These are phyloP conservation scores for Meira miltonrushii DNA, from an alignment of 1,284 basidiomycete genomes.

Conservation along the genomic window DNA sequence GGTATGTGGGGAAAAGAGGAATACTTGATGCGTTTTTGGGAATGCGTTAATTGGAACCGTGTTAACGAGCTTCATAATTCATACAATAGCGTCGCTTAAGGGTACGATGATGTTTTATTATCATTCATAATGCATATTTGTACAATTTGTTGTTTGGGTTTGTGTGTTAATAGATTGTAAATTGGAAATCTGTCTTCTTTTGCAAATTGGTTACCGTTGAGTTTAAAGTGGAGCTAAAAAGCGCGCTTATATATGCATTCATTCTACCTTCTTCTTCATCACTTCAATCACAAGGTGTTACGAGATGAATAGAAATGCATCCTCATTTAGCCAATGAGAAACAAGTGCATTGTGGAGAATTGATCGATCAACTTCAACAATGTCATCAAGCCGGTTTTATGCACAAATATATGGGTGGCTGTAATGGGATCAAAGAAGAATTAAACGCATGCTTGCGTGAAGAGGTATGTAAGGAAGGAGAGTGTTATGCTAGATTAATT, in stretches of 20 bases:
- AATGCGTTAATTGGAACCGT: slow-evolving; percentile 72
- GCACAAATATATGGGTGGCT: slow-evolving; percentile 32
- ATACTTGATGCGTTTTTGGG: slow-evolving; percentile 86
- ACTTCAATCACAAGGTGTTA: too few species aligned
- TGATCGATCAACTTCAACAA: slow-evolving; percentile 31
- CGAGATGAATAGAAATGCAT: too few species aligned
- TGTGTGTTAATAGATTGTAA: too few species aligned
- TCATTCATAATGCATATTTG: too few species aligned
- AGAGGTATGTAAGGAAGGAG: slow-evolving; percentile 21
- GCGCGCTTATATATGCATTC: too few species aligned
- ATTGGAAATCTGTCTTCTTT: too few species aligned
- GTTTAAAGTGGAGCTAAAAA: too few species aligned
- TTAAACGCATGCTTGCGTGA: slow-evolving; percentile 35
- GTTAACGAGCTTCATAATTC: slow-evolving; percentile 24
- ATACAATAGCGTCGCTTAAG: background rate
- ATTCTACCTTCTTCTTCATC: too few species aligned
- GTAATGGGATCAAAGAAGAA: slow-evolving; percentile 36
- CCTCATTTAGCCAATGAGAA: too few species aligned
- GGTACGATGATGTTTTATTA: background rate
- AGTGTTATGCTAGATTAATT: too few species aligned
- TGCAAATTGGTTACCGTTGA: too few species aligned
- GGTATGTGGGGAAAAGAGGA: slow-evolving; percentile 90
- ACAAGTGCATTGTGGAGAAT: slow-evolving; percentile 26
- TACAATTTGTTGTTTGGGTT: too few species aligned
- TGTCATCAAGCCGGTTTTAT: slow-evolving; percentile 29